Percentiles rank a stretch among this genome's conserved stretches.
phyloP scores from a whole-genome alignment of 108 stramenopile species.

The Mayamaea pseudoterrestris region DNA sequence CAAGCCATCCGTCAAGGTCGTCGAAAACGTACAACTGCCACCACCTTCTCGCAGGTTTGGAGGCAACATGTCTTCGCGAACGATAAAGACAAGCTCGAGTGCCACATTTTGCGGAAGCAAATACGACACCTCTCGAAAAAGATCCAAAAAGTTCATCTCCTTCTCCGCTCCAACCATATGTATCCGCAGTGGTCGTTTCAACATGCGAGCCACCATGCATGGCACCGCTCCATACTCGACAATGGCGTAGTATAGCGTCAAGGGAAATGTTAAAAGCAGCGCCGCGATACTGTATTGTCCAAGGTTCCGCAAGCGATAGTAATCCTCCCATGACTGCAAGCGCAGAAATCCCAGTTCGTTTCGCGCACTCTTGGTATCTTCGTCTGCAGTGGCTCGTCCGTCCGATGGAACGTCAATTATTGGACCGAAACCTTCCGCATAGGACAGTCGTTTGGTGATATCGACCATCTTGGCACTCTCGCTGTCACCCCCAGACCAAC shows the following conservation, averaged over 20 bases:
- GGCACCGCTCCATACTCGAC: slow-evolving; percentile 52
- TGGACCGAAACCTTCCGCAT: slow-evolving; percentile 53
- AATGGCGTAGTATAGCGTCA: slow-evolving; percentile 72
- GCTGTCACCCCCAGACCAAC: slow-evolving; percentile 65
- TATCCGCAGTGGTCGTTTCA: slow-evolving; percentile 52
- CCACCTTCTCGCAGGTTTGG: not conserved
- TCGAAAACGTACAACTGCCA: no score
- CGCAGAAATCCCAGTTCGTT: slow-evolving; percentile 35
- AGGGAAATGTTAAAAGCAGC: slow-evolving; percentile 64
- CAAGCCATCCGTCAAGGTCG: slow-evolving; percentile 21
- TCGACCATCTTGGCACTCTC: slow-evolving; percentile 46
- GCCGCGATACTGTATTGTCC: slow-evolving; percentile 51
- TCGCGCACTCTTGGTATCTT: slow-evolving; percentile 11
- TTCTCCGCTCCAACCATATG: slow-evolving; percentile 82
- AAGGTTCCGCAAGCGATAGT: slow-evolving; percentile 52
- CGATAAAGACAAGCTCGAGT: slow-evolving; percentile 65
- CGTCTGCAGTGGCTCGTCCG: slow-evolving; percentile 19
- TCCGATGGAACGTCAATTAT: slow-evolving; percentile 40
- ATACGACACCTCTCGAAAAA: slow-evolving; percentile 61
- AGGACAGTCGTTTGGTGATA: slow-evolving; percentile 30
- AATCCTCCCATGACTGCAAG: slow-evolving; percentile 59
- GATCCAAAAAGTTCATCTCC: slow-evolving; percentile 80
- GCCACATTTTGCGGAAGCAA: slow-evolving; percentile 45
- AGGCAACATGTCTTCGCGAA: slow-evolving; percentile 77
- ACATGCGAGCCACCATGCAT: slow-evolving; percentile 65